Evolutionary conservation across 768 basidiomycete species (phyloP), one percentile per base, ranked within the genome.

Genomic region (Panaeolus cyanescens): DNA sequence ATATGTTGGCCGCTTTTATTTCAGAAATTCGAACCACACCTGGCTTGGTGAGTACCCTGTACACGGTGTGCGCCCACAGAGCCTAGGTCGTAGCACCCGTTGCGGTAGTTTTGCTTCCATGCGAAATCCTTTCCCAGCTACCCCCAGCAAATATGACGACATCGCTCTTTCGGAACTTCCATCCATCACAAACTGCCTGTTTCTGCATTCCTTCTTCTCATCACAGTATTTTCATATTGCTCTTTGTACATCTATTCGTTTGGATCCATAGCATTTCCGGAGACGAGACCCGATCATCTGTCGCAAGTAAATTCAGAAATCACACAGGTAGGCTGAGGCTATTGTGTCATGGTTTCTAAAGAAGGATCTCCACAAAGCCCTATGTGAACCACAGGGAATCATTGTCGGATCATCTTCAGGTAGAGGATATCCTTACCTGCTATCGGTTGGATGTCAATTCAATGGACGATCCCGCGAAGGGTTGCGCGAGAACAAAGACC

Each of bases 21-120:
- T 70, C 72, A 10, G 89, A 90, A 65, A 69, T 89, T 59, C 67
- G 72, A 56, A 70, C 61, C 5, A 76, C 80, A 9, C 69, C 63
- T 9, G 88, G 87, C 1, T 69, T 90, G 65, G 79, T 83, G 1
- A 72, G 71, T 37, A 73, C 77, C 5, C 82, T 84, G 66, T 76
- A 81, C 64, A 80, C 81, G 1, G 86, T 86, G 32, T 78, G 83
- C 72, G 82, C 82, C 8, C 67, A 68, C 32, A 74, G 62, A 60
- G 50, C 65, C 32, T 69, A 67, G 60, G 36, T 39, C 9, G 19
- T 20, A 30, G 13, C 17, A 54, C 31, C 34, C 33, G 32, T 31
- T 25, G 34, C 13, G 45, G 45, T 60, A 54, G 22, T 32, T 60
- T 53, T n/a, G n/a, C n/a, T 39, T 45, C 22, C 42, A 45, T 45